Conservation (phyloP, 2,329 filamentous ascomycete genomes). For the Penicillium sp. region DNA sequence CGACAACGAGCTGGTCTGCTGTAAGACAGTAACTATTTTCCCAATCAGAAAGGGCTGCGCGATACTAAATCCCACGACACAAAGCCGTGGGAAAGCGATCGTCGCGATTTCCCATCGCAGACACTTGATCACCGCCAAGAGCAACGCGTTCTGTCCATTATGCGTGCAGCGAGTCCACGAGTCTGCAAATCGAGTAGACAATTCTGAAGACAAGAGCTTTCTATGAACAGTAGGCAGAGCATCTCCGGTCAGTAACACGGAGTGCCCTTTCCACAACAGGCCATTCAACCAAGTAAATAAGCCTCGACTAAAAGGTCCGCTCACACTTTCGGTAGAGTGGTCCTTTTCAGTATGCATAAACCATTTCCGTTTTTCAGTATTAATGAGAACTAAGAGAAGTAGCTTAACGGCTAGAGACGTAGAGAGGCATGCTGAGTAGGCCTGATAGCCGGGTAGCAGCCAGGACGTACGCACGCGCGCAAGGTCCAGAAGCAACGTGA, state of each 20-base stretch:
- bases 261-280: constrained; percentile 15
- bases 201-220: constrained; percentile 3
- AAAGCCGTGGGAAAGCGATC: constrained; percentile 13
- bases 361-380: constrained; percentile 34
- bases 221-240: constrained; percentile 6
- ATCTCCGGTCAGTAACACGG: constrained; percentile 2
- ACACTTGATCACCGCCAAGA: constrained; percentile 13
- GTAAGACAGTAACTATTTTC: constrained; percentile 9
- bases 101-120: constrained; percentile 13
- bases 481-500: constrained; percentile 42
- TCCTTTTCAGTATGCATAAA: constrained; percentile 28
- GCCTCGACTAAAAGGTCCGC: constrained; percentile 41
- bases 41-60: constrained; percentile 17
- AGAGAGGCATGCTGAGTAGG: constrained; percentile 33
- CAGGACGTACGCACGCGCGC: constrained; percentile 41
- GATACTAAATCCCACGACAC: constrained; percentile 16
- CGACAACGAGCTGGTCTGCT: constrained; percentile 4
- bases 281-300: constrained; percentile 47
- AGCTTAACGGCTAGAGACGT: constrained; percentile 37
- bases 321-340: constrained; percentile 46
- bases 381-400: constrained; percentile 36
- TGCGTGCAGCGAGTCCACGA: constrained; percentile 5
- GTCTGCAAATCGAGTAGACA: constrained; percentile 1
- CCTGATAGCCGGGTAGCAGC: constrained; percentile 24
- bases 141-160: constrained; percentile 8